Evolutionary conservation across 1,139 yeast species (phyloP), one percentile per base, ranked within the genome.

Genomic region (Suhomyces coccinellae): DNA sequence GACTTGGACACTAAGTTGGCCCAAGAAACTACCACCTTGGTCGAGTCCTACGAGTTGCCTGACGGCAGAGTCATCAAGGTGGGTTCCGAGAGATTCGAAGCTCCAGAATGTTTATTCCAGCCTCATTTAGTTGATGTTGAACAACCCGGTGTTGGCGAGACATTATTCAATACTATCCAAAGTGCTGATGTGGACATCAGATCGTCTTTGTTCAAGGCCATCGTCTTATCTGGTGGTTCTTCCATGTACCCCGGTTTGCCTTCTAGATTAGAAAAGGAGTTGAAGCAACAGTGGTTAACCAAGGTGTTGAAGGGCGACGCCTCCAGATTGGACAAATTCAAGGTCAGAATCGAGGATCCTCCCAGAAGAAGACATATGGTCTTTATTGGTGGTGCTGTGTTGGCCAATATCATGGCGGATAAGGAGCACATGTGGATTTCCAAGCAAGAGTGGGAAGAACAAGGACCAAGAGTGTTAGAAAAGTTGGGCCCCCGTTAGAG

Each of bases 341-440:
- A 93, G 69, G 97, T 95, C 38, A 84, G 95, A 69, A 93, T 93
- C 60, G 99, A 93, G 67, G 99, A 93, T 65, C 99, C 99, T 38
- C 99, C 99, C 57, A 84, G 98, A 75, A 88, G 99, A 77, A 86
- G 93, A 66, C 97, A 95, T 67, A 93, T 93, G 97, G 99, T 93
- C 36, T 93, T 93, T 69, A 85, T 93, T 55, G 99, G 99, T 57
- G 99, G 99, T 61, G 99, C 99, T 6, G 99, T 93, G 15, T 77
- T 93, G 62, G 99, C 99, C 31, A 90, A 87, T 61, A 93, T 93
- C 58, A 93, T 95, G 98, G 96, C 96, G 38, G 97, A 93, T 65
- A 93, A 91, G 67, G 97, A 91, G 53, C 97, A 90, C 62, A 87
- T 93, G 96, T 91, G 99, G 99, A 82, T 95, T 58, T 77, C 91